Percentiles rank a stretch among this genome's conserved stretches.
phyloP scores from a whole-genome alignment of 78 protist genomes.

The Polysphondylium violaceum region DNA sequence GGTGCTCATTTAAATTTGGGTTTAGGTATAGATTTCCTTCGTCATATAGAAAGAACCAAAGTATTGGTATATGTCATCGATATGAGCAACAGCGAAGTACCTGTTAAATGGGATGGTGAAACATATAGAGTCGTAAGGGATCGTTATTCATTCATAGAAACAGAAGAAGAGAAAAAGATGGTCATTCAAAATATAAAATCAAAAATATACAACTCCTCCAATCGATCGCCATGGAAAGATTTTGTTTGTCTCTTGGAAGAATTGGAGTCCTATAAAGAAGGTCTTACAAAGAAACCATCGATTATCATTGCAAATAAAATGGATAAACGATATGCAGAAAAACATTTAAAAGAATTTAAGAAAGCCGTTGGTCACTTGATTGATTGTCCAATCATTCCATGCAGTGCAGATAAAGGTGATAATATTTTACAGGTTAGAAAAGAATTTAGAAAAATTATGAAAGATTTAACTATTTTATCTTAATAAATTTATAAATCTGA shows the following conservation, averaged over 20 bases:
- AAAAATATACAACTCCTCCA: neutral
- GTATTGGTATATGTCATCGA: conserved; percentile 74
- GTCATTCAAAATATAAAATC: conserved; percentile 10
- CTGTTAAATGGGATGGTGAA: conserved; percentile 45
- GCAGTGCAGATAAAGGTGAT: neutral
- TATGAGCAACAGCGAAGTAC: conserved; percentile 58
- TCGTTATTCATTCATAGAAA: neutral
- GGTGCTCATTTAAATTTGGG: conserved; percentile 89
- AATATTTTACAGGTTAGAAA: neutral
- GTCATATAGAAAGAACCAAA: conserved; percentile 86
- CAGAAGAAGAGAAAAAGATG: neutral
- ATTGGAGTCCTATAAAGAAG: conserved; percentile 37
- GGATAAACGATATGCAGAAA: conserved; percentile 49
- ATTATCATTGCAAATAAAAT: conserved; percentile 79
- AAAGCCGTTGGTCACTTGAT: conserved; percentile 19
- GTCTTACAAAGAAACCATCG: conserved; percentile 51
- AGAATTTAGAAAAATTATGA: conserved; percentile 8
- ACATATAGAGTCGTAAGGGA: neutral
- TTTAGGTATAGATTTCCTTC: conserved; percentile 82
- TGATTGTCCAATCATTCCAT: conserved; percentile 9
- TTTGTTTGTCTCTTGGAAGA: conserved; percentile 54
- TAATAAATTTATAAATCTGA: too few relatives aligned
- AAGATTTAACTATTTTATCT: too few relatives aligned
- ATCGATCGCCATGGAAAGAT: conserved; percentile 69
- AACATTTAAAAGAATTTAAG: conserved; percentile 51